Conservation (phyloP, 2,329 filamentous ascomycete genomes). For the Talaromyces sp. region DNA sequence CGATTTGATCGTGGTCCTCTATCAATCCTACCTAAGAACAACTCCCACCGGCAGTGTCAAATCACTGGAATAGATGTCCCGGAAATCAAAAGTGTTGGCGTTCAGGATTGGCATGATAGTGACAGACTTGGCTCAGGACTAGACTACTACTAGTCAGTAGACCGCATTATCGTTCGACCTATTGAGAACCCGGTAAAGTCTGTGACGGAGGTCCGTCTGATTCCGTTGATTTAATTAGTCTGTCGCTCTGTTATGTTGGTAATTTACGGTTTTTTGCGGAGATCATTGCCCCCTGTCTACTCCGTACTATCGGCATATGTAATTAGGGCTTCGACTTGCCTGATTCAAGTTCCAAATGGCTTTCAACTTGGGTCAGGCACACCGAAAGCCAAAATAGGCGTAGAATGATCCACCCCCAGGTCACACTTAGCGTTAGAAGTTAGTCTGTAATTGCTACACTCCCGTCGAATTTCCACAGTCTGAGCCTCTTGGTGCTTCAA, state of each 20-base stretch:
- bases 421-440: neutral
- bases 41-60: neutral
- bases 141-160: neutral
- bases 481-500: neutral
- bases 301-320: neutral
- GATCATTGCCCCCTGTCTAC: neutral
- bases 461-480: neutral
- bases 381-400: slow-evolving; percentile 7
- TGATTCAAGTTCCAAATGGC: neutral
- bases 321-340: neutral
- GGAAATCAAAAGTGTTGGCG: neutral
- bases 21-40: slow-evolving; percentile 1
- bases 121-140: neutral
- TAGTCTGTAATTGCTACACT: neutral
- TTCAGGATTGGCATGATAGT: neutral
- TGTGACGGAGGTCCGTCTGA: neutral
- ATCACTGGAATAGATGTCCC: neutral
- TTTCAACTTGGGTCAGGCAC: neutral
- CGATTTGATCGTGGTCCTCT: neutral
- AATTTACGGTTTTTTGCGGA: neutral
- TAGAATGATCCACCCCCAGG: slow-evolving; percentile 9
- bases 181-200: neutral
- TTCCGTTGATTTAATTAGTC: slow-evolving; percentile 4
- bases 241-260: neutral
- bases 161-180: neutral